Evolutionary conservation across 441 rosid species (phyloP).

Genomic region (Mallotus japonicus): DNA sequence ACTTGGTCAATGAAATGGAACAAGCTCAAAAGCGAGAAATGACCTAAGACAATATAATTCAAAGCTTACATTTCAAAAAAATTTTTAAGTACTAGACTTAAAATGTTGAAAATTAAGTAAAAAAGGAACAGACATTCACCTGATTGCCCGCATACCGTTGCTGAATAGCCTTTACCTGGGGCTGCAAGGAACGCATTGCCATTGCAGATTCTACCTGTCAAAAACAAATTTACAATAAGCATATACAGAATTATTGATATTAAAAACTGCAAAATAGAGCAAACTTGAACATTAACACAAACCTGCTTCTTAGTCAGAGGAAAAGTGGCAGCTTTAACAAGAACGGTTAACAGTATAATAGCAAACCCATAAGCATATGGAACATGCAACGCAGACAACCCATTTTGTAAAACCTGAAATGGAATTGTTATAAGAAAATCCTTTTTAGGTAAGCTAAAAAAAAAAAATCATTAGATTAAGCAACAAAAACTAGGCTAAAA

Average conservation of each 20-base stretch:
- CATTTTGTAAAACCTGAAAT: conserved; percentile 76
- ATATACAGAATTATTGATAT: conserved; percentile 8
- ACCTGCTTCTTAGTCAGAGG: conserved; percentile 97
- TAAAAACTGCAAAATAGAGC: background rate
- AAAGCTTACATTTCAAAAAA: background rate
- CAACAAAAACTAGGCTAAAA: background rate
- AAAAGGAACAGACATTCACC: conserved; percentile 38
- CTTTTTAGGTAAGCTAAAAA: background rate
- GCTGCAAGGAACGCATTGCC: conserved; percentile 90
- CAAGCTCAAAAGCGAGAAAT: conserved; percentile 1
- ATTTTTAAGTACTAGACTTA: background rate
- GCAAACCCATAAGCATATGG: conserved; percentile 93
- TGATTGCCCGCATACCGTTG: conserved; percentile 78
- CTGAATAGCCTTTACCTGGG: conserved; percentile 89
- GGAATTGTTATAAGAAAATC: background rate
- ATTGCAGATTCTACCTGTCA: conserved; percentile 82
- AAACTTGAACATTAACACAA: conserved; percentile 9
- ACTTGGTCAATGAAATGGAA: conserved; percentile 8
- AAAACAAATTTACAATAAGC: conserved; percentile 17
- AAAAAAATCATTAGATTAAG: background rate
- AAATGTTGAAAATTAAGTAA: background rate
- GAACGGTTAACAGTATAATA: conserved; percentile 76
- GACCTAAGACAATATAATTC: background rate
- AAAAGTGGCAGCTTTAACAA: conserved; percentile 89
- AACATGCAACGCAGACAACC: conserved; percentile 69